Evolutionary conservation across 164 flowering plant species (phyloP).

Genomic region (Kalanchoe fedtschenkoi): DNA sequence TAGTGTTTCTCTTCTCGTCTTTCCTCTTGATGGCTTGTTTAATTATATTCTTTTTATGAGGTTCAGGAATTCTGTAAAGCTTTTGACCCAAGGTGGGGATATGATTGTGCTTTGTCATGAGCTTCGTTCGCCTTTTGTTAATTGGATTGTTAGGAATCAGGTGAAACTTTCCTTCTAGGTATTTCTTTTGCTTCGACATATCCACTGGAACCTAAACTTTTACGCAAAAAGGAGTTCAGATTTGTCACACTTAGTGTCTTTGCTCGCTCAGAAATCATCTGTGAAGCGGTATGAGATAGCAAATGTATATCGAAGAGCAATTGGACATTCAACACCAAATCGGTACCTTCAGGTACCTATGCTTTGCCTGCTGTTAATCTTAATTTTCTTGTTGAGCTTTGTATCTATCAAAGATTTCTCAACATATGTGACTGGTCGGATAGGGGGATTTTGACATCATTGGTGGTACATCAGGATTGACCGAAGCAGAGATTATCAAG

Average conservation of each 20-base stretch:
- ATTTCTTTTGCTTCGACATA: not conserved
- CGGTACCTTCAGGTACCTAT: slow-evolving; percentile 76
- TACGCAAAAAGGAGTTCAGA: not conserved
- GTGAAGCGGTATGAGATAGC: slow-evolving; percentile 79
- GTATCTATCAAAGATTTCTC: slow-evolving; percentile 4
- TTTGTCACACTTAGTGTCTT: not conserved
- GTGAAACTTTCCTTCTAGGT: slow-evolving; percentile 18
- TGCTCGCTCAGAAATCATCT: slow-evolving; percentile 43
- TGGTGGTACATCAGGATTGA: slow-evolving; percentile 74
- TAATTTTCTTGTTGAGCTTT: not conserved
- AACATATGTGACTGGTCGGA: slow-evolving; percentile 1
- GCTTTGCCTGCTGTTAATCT: not conserved
- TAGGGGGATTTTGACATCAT: slow-evolving; percentile 94
- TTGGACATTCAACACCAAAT: slow-evolving; percentile 91
- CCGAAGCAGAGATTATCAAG: slow-evolving; percentile 90
- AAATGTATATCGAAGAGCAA: slow-evolving; percentile 66
- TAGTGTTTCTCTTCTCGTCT: not conserved
- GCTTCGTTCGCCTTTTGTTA: slow-evolving; percentile 69
- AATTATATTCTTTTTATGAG: slow-evolving; percentile 10
- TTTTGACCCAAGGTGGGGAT: slow-evolving; percentile 75
- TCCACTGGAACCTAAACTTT: not conserved
- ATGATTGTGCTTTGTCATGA: slow-evolving; percentile 87
- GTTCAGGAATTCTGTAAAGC: slow-evolving; percentile 65
- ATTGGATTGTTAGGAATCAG: slow-evolving; percentile 63
- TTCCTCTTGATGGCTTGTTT: not conserved